Conservation (phyloP, 1,284 basidiomycete genomes). For the Ceratobasidium papillatum region DNA sequence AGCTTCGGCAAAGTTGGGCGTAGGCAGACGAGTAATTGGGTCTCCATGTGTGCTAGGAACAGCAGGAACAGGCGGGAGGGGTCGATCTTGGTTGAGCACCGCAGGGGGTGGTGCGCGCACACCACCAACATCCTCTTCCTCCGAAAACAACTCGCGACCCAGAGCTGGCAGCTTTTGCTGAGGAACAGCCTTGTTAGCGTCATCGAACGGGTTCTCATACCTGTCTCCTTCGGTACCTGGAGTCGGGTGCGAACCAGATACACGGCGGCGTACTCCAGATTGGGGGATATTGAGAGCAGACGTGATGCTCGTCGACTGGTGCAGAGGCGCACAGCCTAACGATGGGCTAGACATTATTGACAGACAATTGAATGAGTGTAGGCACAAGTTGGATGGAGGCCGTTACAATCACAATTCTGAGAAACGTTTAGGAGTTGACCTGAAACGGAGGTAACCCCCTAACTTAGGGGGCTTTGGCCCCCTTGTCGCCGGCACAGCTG, state of each 20-base stretch:
- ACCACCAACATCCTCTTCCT: neutral
- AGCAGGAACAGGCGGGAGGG: neutral
- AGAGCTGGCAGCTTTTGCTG: slow-evolving; percentile 18
- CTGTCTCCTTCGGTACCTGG: neutral
- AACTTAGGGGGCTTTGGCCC: neutral
- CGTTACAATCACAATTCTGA: neutral
- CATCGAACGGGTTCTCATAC: slow-evolving; percentile 20
- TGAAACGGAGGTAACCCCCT: neutral
- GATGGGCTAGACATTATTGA: slow-evolving; percentile 23
- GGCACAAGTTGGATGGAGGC: slow-evolving; percentile 2
- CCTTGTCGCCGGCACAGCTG: neutral
- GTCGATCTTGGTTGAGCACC: neutral
- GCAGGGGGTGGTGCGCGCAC: slow-evolving; percentile 10
- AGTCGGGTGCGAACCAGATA: slow-evolving; percentile 14
- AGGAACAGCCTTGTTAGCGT: neutral
- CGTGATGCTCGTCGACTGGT: neutral
- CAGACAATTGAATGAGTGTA: neutral
- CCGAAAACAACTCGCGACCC: slow-evolving; percentile 27
- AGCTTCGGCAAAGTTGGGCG: slow-evolving; percentile 20
- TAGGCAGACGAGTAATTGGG: slow-evolving; percentile 1
- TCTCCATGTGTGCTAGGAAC: neutral
- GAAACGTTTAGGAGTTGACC: slow-evolving; percentile 19
- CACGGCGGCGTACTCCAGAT: slow-evolving; percentile 28
- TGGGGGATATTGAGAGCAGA: slow-evolving; percentile 21
- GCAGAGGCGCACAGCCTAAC: neutral